Evolutionary conservation across 2,329 filamentous ascomycete genomes (phyloP).

Genomic region (Ophiostoma tasmaniense): DNA sequence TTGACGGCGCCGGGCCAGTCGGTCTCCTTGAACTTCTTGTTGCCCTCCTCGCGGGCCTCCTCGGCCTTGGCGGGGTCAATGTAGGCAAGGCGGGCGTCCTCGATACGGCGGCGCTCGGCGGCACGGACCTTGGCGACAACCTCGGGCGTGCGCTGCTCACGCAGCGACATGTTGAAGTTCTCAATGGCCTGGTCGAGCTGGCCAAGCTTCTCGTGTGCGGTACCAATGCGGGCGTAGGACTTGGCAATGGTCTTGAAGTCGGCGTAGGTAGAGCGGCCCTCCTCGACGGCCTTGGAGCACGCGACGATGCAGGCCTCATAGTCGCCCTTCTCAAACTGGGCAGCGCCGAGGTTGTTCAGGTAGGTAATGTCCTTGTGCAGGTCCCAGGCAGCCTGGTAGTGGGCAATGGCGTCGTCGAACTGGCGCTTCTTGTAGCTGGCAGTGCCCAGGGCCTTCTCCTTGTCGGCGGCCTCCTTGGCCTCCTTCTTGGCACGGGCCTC

Average conservation of each 20-base stretch:
- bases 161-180: constrained; percentile 88
- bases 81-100: constrained; percentile 68
- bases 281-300: constrained; percentile 80
- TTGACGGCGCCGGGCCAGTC: constrained; percentile 94
- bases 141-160: constrained; percentile 92
- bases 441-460: constrained; percentile 88
- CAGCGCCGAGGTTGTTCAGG: constrained; percentile 90
- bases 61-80: constrained; percentile 88
- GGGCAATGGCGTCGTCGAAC: constrained; percentile 87
- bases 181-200: constrained; percentile 72
- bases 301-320: constrained; percentile 78
- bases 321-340: constrained; percentile 93
- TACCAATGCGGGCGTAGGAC: constrained; percentile 91
- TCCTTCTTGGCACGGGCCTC: constrained; percentile 73
- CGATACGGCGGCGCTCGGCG: constrained; percentile 79
- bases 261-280: constrained; percentile 80
- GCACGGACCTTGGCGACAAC: constrained; percentile 85
- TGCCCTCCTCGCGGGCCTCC: constrained; percentile 87
- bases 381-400: constrained; percentile 95
- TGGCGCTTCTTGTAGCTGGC: constrained; percentile 97
- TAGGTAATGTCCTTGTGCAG: constrained; percentile 94
- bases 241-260: constrained; percentile 99
- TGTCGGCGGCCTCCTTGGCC: constrained; percentile 86
- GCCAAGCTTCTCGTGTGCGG: constrained; percentile 84
- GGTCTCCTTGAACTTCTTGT: constrained; percentile 92